Evolutionary conservation across 345 rosid genomes (phyloP).

Genomic region (Arabidopsis thaliana): TAIR10.1 NC_003076.8:18681501-18682000

Average conservation of each 20-base stretch:
- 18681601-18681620: constrained; percentile 62
- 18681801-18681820: background rate
- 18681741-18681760: background rate
- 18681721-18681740: constrained; percentile 6
- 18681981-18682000: constrained; percentile 85
- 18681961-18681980: constrained; percentile 69
- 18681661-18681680: constrained; percentile 66
- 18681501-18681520: constrained; percentile 29
- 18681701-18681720: constrained; percentile 52
- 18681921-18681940: constrained; percentile 58
- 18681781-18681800: background rate
- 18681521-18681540: constrained; percentile 42
- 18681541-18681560: constrained; percentile 56
- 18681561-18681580: constrained; percentile 81
- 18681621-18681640: constrained; percentile 59
- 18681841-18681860: background rate
- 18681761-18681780: background rate
- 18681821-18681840: background rate
- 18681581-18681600: constrained; percentile 62
- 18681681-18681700: constrained; percentile 78
- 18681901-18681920: constrained; percentile 48
- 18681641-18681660: constrained; percentile 75
- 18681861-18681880: background rate
- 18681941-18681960: constrained; percentile 69
- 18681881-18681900: constrained; percentile 50